Evolutionary conservation across 164 flowering plant species (phyloP).

Genomic region (Stephania japonica): DNA sequence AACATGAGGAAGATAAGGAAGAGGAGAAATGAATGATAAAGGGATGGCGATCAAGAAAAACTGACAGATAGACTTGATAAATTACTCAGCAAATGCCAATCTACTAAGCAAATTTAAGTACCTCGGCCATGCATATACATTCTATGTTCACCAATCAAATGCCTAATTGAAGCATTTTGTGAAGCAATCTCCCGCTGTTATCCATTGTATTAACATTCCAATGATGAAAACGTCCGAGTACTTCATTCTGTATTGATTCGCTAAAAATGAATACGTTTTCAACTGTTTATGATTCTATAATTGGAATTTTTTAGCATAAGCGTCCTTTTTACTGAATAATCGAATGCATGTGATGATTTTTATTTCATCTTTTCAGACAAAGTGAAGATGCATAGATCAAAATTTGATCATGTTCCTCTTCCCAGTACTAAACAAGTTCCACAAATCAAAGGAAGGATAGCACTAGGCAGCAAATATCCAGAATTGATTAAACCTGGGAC

Average conservation of each 20-base stretch:
- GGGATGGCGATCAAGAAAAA: not conserved
- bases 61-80: not conserved
- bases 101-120: too few relatives aligned
- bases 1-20: not conserved
- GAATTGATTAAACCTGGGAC: conserved; percentile 21
- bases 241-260: not conserved
- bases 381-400: conserved; percentile 24
- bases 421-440: conserved; percentile 26
- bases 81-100: not conserved
- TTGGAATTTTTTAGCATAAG: not conserved
- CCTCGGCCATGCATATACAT: not conserved
- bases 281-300: not conserved
- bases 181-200: not conserved
- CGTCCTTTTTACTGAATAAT: not conserved
- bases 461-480: conserved; percentile 21
- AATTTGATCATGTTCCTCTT: conserved; percentile 26
- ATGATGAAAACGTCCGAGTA: not conserved
- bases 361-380: conserved; percentile 32
- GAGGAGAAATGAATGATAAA: not conserved
- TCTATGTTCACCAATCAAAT: not conserved
- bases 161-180: not conserved
- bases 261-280: not conserved
- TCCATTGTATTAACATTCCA: not conserved
- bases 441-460: conserved; percentile 27
- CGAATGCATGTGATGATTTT: not conserved